These are phyloP conservation scores for Chaetomium globosum DNA, from an alignment of 2,329 filamentous ascomycete species.

Conservation along the genomic window DNA sequence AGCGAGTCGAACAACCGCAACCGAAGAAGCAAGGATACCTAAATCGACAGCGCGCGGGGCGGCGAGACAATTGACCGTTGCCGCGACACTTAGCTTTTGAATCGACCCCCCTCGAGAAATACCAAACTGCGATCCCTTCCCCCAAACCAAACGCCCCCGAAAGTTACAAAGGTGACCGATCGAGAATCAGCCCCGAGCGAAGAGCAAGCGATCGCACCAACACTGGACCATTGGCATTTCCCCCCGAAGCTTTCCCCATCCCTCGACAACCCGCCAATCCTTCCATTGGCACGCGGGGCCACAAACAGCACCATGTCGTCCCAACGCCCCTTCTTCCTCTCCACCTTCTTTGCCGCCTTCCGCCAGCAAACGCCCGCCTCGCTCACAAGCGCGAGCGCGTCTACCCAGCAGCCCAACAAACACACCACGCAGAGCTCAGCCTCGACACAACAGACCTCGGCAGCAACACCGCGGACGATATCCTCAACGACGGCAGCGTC, in stretches of 20 bases:
- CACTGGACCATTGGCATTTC: background rate
- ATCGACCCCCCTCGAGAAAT: background rate
- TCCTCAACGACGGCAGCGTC: slow-evolving; percentile 20
- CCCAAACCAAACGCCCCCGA: background rate
- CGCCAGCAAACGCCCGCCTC: slow-evolving; percentile 48
- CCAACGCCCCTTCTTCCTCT: slow-evolving; percentile 60
- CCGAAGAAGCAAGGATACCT: background rate
- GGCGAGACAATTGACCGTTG: background rate
- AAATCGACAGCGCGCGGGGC: background rate
- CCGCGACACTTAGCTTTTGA: background rate
- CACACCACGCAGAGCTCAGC: slow-evolving; percentile 40
- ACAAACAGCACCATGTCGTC: slow-evolving; percentile 49
- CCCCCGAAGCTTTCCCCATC: background rate
- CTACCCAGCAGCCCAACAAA: slow-evolving; percentile 45
- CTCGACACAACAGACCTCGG: slow-evolving; percentile 22
- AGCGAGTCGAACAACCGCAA: background rate
- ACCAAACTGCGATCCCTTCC: background rate
- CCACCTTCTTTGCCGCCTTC: slow-evolving; percentile 59
- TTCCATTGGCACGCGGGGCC: background rate
- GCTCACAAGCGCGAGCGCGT: slow-evolving; percentile 29
- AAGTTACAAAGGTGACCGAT: background rate
- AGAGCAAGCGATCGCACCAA: background rate
- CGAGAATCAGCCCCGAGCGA: background rate
- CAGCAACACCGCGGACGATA: slow-evolving; percentile 32
- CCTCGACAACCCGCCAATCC: background rate